Evolutionary conservation across 2,329 filamentous ascomycete species (phyloP), one percentile per base, ranked within the genome.

Genomic region (Colletotrichum cordylinicola): DNA sequence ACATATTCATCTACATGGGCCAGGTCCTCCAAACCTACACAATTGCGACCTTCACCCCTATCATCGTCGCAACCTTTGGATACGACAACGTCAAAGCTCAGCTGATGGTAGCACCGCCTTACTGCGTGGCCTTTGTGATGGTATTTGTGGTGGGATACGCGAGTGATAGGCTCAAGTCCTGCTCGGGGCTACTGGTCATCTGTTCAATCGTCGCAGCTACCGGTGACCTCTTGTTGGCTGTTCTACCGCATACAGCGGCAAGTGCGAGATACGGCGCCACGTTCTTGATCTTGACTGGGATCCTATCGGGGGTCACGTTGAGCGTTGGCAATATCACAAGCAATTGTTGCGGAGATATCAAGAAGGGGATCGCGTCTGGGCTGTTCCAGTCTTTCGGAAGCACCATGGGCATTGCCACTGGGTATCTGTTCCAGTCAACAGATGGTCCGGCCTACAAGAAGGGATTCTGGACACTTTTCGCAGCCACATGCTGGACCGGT

Each of bases 1-100:
- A 89, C 70, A 85, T 87, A 39, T 74, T 87, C 6, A 85, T 88
- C 10, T 90, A 88, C 79, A 88, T 77, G 75, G 48, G 66, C 27
- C 72, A 77, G 24, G 66, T 77, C 4, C 52, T 77, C 4, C 73
- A 75, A 39, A 74, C 71, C 15, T 74, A 74, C 29, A 77, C 79
- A 2, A 61, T 80, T 31, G 74, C 79, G 6, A 78, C 77, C 13
- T 79, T 79, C 31, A 77, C 78, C 8, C 79, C 79, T 0, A 78
- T 78, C 21, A 80, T 80, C 33, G 73, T 80, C 13, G 74, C 77
- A 16, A 77, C 77, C 15, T 77, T 80, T 29, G 79, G 79, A 4
- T 80, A 77, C 56, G 77, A 74, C 21, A 73, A 78, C 27, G 48
- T 79, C 39, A 64, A 61, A 9, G 77, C 78, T 2, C 79, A 80